Evolutionary conservation across 768 basidiomycete species (phyloP), one percentile per base, ranked within the genome.

Genomic region (Amanita pallidorosea): DNA sequence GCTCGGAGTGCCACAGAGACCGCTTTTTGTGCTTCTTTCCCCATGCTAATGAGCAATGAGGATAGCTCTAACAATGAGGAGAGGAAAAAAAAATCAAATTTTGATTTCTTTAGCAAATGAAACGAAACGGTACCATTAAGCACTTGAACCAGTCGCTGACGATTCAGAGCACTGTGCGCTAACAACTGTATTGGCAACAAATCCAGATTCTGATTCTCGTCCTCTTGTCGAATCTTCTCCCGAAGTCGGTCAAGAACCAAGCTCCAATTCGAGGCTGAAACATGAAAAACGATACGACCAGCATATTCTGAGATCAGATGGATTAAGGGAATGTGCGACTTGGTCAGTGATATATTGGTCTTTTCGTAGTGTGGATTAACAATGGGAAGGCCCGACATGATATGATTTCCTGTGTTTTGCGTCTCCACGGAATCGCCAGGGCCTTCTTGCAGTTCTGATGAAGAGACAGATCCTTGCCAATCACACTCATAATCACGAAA

Each of bases 231-330:
- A 29, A 93, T 84, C 65, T 84, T 85, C 41, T 69, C 65, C 41
- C 81, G 76, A 49, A 94, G 74, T 27, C 88, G 75, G 18, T 73
- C 65, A 57, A 86, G 80, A 13, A 95, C 84, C 7, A 87, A 77
- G 47, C 67, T 63, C 90, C 92, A 96, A 63, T 95, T 94, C 11
- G 85, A 85, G 1, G 87, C 84, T 2, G 92, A 92, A 15, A 97
- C 74, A 60, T 85, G 84, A 60, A 86, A 92, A 23, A 95, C 77
- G 54, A 94, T 81, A 45, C 83, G 79, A 9, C 87, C 85, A 18
- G 85, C 76, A 57, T 76, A 88, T 60, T 83, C 81, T 48, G 78
- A 74, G 53, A 89, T 81, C 22, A 85, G 69, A 18, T 70, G 68
- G 54, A 78, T 81, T 46, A 88, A 70, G 6, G 80, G 70, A 48